Evolutionary conservation across 495 filamentous ascomycete species (phyloP), one percentile per base, ranked within the genome.

Genomic region (Penicillium longicatenatum): DNA sequence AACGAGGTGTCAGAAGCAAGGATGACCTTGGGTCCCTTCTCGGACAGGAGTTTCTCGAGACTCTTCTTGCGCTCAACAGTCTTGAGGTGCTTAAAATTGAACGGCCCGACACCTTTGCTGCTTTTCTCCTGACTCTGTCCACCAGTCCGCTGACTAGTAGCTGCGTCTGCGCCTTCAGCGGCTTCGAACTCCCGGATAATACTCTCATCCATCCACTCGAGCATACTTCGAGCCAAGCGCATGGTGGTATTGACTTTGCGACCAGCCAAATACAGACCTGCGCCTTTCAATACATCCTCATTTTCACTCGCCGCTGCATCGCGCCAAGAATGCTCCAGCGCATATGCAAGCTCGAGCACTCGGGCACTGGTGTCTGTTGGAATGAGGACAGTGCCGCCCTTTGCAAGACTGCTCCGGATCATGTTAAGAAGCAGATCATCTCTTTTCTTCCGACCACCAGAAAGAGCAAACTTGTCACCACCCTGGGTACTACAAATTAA

Each of bases 161-260:
- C 70, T 19, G 64, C 68, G 60, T 81, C 78, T 20, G 65, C 73
- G 50, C 77, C 74, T 55, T 84, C 88, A 2, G 88, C 85, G 2
- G 88, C 86, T 71, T 99, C 95, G 55, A 97, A 95, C 60, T 97
- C 92, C 47, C 88, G 83, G 51, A 96, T 84, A 49, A 99, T 92
- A 48, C 82, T 87, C 63, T 97, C 92, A 65, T 97, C 92, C 92
- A 97, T 98, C 94, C 94, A 99, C 70, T 99, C 94, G 52, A 98
- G 75, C 92, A 98, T 96, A 69, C 93, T 97, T 59, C 92, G 82
- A 16, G 93, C 89, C 53, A 96, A 86, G 54, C 88, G 78, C 86
- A 96, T 91, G 2, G 91, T 93, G 22, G 89, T 89, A 50, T 85
- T 82, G 51, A 89, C 86, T 59, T 87, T 93, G 47, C 84, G 87